Conservation (phyloP, 169 alveolate species). For the Plasmodium vivax region DNA sequence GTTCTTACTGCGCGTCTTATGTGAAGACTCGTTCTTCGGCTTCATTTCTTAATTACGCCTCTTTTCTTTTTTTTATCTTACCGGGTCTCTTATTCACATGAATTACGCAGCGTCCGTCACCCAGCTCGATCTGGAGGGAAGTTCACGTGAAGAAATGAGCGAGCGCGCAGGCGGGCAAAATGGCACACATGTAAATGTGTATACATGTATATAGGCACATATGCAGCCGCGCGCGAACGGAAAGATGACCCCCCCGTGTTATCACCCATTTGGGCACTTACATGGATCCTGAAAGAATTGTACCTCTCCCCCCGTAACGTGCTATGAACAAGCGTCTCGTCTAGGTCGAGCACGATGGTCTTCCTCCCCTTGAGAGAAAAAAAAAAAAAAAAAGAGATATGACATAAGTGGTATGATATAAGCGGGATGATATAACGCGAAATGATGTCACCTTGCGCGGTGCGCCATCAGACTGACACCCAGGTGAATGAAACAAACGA, state of each 20-base stretch:
- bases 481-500: neutral
- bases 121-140: slow-evolving; percentile 80
- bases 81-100: slow-evolving; percentile 88
- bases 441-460: neutral
- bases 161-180: neutral
- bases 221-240: neutral
- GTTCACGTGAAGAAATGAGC: neutral
- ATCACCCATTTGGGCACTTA: neutral
- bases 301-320: slow-evolving; percentile 74
- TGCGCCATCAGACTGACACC: neutral
- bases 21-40: neutral
- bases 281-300: slow-evolving; percentile 77
- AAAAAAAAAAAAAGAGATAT: neutral
- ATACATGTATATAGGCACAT: neutral
- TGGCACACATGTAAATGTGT: neutral
- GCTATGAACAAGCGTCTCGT: slow-evolving; percentile 85
- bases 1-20: neutral
- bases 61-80: slow-evolving; percentile 24
- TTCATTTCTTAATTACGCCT: neutral
- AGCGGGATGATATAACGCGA: neutral
- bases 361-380: slow-evolving; percentile 76
- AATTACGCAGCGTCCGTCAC: slow-evolving; percentile 79
- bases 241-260: neutral
- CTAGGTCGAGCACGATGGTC: slow-evolving; percentile 83
- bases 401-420: too few species aligned